phyloP scores from a whole-genome alignment of 345 rosid genomes.

The Acer negundo region DNA sequence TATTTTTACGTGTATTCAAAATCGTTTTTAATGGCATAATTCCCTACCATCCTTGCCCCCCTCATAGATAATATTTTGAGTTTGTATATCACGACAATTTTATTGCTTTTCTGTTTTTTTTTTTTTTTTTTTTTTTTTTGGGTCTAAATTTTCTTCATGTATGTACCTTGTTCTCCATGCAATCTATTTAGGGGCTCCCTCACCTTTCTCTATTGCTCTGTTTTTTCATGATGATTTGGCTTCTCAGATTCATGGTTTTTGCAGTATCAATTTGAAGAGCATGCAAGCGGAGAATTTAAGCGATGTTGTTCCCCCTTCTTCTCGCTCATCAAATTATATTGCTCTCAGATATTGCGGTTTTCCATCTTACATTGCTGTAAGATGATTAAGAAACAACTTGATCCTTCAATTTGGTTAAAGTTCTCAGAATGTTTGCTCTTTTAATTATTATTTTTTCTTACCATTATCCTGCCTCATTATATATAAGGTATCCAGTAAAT shows the following conservation, averaged over 20 bases:
- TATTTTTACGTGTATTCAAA: not conserved
- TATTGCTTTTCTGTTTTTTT: not conserved
- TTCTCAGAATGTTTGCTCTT: not conserved
- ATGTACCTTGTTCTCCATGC: not conserved
- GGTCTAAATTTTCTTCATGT: not conserved
- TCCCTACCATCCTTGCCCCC: not conserved
- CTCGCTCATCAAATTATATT: slow-evolving; percentile 87
- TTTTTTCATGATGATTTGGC: slow-evolving; percentile 38
- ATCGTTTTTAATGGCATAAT: not conserved
- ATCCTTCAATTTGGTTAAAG: slow-evolving; percentile 11
- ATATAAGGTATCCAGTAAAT: not conserved
- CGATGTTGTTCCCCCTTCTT: slow-evolving; percentile 80
- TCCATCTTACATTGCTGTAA: slow-evolving; percentile 69
- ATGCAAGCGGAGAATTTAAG: slow-evolving; percentile 88
- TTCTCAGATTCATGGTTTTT: slow-evolving; percentile 84
- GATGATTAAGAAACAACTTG: slow-evolving; percentile 31
- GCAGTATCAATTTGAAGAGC: slow-evolving; percentile 96
- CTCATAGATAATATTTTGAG: not conserved
- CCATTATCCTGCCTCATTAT: not conserved
- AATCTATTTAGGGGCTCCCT: slow-evolving; percentile 17
- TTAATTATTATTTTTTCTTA: not conserved
- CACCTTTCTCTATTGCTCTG: slow-evolving; percentile 22
- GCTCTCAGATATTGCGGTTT: slow-evolving; percentile 71
- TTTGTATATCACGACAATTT: not conserved
- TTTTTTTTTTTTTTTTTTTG: not conserved